Base-by-base conservation (phyloP, 306 rosid genomes). In the Prunus mira region DNA sequence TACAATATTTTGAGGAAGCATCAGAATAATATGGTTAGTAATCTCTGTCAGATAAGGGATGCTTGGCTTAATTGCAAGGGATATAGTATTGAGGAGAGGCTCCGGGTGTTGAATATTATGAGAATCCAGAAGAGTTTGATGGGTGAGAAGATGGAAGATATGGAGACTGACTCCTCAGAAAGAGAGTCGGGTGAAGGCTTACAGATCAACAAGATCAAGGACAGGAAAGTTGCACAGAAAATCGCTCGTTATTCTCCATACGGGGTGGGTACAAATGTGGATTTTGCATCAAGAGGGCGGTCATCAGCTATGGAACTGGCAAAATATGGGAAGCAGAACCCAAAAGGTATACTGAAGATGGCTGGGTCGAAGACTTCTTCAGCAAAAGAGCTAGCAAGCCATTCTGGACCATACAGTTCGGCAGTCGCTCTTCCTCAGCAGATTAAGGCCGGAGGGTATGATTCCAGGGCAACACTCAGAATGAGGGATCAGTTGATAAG, bases 41-140 rank as follows among this genome's bases (percentile, higher is more conserved):
- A 79, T 75, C 91, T 96, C 57, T 96, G 97, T 86, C 98, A 87
- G 91, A 86, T 86, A 77, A 83, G 99, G 81, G 97, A 96, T 88
- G 97, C 97, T 81, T 96, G 98, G 98, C 90, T 79, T 67, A 93
- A 89, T 83, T 93, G 96, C 75, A 74, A 85, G 80, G 97, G 99
- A 60, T 96, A 96, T 78, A 88, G 96, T 87, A 93, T 93, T 64
- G 98, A 92, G 65, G 99, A 91, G 90, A 84, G 84, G 85, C 98
- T 96, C n/a, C 96, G 93, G 71, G 88, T 96, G 65, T 75, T 96
- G 79, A 92, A 89, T 82, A 91, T 91, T 65, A 88, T 84, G 94
- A 88, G 81, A 79, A 91, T 91, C 86, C 91, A 92, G 61, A 92
- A 89, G 90, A 93, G 97, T 88, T 93, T 93, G 88, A 88, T 88